Conservation (phyloP, 2,329 filamentous ascomycete species). For the Alternaria atra region DNA sequence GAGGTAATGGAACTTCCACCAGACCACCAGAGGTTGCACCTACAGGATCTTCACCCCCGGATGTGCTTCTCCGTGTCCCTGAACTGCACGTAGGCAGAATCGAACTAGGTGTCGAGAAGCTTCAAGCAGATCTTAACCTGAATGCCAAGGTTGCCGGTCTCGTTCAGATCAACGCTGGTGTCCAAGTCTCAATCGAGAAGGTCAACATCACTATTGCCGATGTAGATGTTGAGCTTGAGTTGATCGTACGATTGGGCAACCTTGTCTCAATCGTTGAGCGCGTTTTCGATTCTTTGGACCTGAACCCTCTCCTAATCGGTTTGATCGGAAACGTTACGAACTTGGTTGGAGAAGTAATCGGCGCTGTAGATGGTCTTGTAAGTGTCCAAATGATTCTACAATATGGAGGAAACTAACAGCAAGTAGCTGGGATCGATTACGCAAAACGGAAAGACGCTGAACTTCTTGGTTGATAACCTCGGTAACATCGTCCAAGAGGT, state of each 20-base stretch:
- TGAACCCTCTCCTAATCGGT: conserved; percentile 69
- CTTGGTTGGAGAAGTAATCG: conserved; percentile 63
- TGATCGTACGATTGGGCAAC: conserved; percentile 68
- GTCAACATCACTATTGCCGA: conserved; percentile 70
- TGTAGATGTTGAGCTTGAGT: conserved; percentile 66
- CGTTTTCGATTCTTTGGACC: conserved; percentile 66
- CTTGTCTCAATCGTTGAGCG: conserved; percentile 69
- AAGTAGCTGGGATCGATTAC: conserved; percentile 63
- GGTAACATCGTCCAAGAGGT: conserved; percentile 71
- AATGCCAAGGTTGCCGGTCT: conserved; percentile 68
- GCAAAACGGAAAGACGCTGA: conserved; percentile 63
- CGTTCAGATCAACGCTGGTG: conserved; percentile 62
- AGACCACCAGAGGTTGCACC: conserved; percentile 38
- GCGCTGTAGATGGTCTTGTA: conserved; percentile 64
- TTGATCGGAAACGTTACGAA: conserved; percentile 64
- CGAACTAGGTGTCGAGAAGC: conserved; percentile 67
- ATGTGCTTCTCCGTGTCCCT: conserved; percentile 67
- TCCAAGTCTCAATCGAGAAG: conserved; percentile 57
- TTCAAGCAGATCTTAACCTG: conserved; percentile 67
- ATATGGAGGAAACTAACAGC: conserved; percentile 5
- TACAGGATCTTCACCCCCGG: conserved; percentile 54
- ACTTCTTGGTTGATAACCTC: conserved; percentile 68
- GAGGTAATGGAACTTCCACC: conserved; percentile 29
- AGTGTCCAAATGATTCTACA: conserved; percentile 1
- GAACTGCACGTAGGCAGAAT: conserved; percentile 67